Conservation (phyloP, 805 yeast genomes). For the Phaffomyces antillensis region DNA sequence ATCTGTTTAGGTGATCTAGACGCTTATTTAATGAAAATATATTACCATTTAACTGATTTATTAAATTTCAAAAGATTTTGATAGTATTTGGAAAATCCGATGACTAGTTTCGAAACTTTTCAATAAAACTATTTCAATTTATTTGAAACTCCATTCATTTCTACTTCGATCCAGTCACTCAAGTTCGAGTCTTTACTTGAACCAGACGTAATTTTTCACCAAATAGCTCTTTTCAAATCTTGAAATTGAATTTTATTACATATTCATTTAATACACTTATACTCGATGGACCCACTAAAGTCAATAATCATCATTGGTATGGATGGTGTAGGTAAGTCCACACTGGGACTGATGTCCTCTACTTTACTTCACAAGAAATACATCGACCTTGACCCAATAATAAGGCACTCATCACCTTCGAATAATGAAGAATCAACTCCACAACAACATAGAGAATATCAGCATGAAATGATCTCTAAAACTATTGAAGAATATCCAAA, state of each 20-base stretch:
- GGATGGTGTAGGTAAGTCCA: background rate
- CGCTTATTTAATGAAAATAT: too few relatives aligned
- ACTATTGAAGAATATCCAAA: background rate
- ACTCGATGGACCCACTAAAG: background rate
- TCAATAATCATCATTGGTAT: background rate
- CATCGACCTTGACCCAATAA: background rate
- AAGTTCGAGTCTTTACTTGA: too few relatives aligned
- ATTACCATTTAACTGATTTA: too few relatives aligned
- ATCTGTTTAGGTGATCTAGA: too few relatives aligned
- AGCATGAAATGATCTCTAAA: background rate
- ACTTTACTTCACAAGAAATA: background rate
- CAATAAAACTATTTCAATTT: too few relatives aligned
- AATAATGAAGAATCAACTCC: background rate
- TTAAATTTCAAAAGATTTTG: too few relatives aligned
- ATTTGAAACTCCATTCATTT: too few relatives aligned
- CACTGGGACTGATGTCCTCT: background rate
- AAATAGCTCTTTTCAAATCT: too few relatives aligned
- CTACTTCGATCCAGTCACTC: too few relatives aligned
- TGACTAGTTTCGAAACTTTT: too few relatives aligned
- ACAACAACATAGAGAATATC: background rate
- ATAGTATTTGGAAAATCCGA: too few relatives aligned
- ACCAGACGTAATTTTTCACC: too few relatives aligned
- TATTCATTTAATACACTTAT: background rate
- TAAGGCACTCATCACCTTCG: background rate
- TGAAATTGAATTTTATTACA: background rate